Conservation (phyloP, 202 grass and related monocot species). For the Cymbopogon flexuosus region DNA sequence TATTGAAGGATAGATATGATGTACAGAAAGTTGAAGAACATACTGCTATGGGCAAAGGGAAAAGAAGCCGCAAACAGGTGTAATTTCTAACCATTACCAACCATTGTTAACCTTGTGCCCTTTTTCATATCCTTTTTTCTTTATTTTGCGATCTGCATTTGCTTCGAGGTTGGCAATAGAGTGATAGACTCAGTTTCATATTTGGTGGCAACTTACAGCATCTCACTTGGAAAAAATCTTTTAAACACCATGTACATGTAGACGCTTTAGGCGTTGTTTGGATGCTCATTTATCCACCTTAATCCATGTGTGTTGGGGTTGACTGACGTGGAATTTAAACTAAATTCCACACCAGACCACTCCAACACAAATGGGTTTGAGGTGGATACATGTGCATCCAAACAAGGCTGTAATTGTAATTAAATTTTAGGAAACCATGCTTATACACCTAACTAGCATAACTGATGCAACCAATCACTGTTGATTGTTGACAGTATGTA, state of each 20-base stretch:
- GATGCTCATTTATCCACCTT: too few species aligned
- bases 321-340: too few species aligned
- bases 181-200: not conserved
- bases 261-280: too few species aligned
- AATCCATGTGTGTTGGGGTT: too few species aligned
- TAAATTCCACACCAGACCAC: too few species aligned
- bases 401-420: not conserved
- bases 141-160: slow-evolving; percentile 1
- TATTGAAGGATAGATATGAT: slow-evolving; percentile 75
- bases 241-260: not conserved
- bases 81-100: not conserved
- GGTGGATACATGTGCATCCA: too few species aligned
- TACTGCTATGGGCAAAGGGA: slow-evolving; percentile 95
- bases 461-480: not conserved
- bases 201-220: not conserved
- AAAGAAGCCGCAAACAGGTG: slow-evolving; percentile 98
- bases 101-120: not conserved
- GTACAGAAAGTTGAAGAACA: slow-evolving; percentile 83
- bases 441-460: slow-evolving; percentile 7
- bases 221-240: not conserved
- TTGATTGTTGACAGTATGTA: not conserved
- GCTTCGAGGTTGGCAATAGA: not conserved
- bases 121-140: not conserved
- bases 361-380: too few species aligned
- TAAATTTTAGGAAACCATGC: not conserved